Conservation (phyloP, 352 stramenopile species). For the Pythium phragmiticola region DNA sequence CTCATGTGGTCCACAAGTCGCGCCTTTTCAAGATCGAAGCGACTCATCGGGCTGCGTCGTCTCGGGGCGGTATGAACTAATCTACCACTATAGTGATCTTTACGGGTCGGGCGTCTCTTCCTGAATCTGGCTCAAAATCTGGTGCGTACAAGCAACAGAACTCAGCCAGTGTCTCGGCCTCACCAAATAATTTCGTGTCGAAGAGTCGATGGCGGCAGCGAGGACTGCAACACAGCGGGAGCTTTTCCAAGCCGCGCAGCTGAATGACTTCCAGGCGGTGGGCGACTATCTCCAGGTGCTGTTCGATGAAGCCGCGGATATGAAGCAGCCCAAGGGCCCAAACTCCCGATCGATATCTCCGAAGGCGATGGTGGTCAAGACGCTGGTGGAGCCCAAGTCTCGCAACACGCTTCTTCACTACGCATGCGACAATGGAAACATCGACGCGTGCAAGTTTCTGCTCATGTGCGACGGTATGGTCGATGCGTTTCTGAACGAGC, state of each 20-base stretch:
- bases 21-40: slow-evolving; percentile 28
- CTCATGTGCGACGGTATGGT: slow-evolving; percentile 71
- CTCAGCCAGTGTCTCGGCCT: slow-evolving; percentile 3
- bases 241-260: slow-evolving; percentile 64
- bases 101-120: slow-evolving; percentile 18
- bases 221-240: slow-evolving; percentile 48
- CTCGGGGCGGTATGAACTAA: slow-evolving; percentile 9
- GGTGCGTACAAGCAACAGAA: not conserved
- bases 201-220: slow-evolving; percentile 10
- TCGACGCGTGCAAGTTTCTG: slow-evolving; percentile 79
- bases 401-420: slow-evolving; percentile 79
- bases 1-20: slow-evolving; percentile 28
- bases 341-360: slow-evolving; percentile 6
- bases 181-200: not conserved
- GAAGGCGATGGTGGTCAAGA: slow-evolving; percentile 28
- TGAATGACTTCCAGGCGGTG: slow-evolving; percentile 65
- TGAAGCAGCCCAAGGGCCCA: slow-evolving; percentile 10
- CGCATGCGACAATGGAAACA: slow-evolving; percentile 78
- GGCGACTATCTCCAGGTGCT: slow-evolving; percentile 56
- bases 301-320: slow-evolving; percentile 33
- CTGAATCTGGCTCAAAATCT: not conserved
- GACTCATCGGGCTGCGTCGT: slow-evolving; percentile 23
- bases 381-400: slow-evolving; percentile 60
- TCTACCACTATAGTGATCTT: slow-evolving; percentile 5
- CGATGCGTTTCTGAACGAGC: slow-evolving; percentile 64